A percentile compares a stretch with the other conserved stretches of the same genome.
Evolutionary conservation across 805 yeast species (phyloP).

Genomic region (Candida golubevii): DNA sequence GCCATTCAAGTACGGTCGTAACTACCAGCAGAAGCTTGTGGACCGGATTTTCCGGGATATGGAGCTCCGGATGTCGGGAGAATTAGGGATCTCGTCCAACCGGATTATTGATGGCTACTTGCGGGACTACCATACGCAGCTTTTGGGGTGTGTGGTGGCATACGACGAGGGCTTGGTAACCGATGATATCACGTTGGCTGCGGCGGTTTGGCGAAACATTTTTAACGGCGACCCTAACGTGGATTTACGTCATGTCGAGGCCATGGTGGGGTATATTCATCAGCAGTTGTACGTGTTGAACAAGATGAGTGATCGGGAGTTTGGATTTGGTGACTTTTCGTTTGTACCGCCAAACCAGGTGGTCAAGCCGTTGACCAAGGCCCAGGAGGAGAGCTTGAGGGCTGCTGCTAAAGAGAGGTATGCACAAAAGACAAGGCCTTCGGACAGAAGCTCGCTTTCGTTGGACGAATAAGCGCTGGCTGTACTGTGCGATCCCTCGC

Average conservation of each 20-base stretch:
- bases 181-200: conserved; percentile 72
- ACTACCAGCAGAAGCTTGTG: conserved; percentile 87
- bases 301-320: conserved; percentile 84
- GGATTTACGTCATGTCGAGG: conserved; percentile 81
- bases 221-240: conserved; percentile 80
- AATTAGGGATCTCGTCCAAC: conserved; percentile 77
- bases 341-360: conserved; percentile 80
- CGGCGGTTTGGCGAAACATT: conserved; percentile 85
- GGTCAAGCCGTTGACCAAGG: conserved; percentile 64
- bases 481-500: too few species aligned
- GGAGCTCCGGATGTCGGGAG: conserved; percentile 79
- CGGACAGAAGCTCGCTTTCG: conserved; percentile 46
- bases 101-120: conserved; percentile 79
- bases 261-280: conserved; percentile 84
- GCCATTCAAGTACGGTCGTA: conserved; percentile 85
- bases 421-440: conserved; percentile 53
- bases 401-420: conserved; percentile 49
- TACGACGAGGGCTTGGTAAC: conserved; percentile 89
- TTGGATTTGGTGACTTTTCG: conserved; percentile 83
- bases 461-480: conserved; percentile 34
- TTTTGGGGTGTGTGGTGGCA: conserved; percentile 83
- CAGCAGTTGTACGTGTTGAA: conserved; percentile 84
- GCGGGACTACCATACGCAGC: conserved; percentile 85
- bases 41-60: conserved; percentile 88
- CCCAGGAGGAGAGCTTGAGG: conserved; percentile 55